Evolutionary conservation across 768 basidiomycete species (phyloP), one percentile per base, ranked within the genome.

Genomic region (Mycena amicta): DNA sequence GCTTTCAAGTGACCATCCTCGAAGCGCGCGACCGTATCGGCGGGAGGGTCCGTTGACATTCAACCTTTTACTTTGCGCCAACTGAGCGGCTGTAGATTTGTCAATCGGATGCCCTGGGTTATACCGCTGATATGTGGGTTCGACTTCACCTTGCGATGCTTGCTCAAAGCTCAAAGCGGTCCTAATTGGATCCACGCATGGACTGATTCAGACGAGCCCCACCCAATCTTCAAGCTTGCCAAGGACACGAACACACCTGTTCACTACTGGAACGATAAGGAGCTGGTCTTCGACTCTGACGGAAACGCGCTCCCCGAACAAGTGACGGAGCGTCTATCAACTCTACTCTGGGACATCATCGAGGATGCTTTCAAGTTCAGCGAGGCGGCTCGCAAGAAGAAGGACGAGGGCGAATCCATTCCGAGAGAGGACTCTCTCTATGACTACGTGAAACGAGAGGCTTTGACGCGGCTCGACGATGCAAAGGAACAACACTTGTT

Each of bases 1-100:
- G 61, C 28, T 59, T 60, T 26, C 50, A 59, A 47, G 64, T 66
- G 13, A 62, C 61, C 18, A 61, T 66, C 30, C 56, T 66, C 29
- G 64, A 66, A 49, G 64, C 64, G n/a, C 58, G 64, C 37, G 56
- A 66, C 46, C 43, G 64, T 50, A 66, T 66, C 40, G 64, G 64
- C 29, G 64, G 64, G 25, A 62, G 64, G 49, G 64, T 65, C 46
- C n/a, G n/a, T n/a, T 20, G 53, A 59, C 25, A 20, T 16, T 25
- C 15, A 30, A 30, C 29, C 52, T 43, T 12, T 52, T 37, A n/a
- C 37, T 49, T 20, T 33, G 50, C 53, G 25, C 33, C 49, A 43
- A 57, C 37, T 8, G 28, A 27, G 25, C 25, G 37, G 4, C 11
- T 28, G 15, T 47, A 65, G 64, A 62, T 65, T 37, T 65, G 64